Percentiles rank a stretch among this genome's conserved stretches.
phyloP scores from a whole-genome alignment of 352 stramenopile genomes.

The Phytophthora rubi region DNA sequence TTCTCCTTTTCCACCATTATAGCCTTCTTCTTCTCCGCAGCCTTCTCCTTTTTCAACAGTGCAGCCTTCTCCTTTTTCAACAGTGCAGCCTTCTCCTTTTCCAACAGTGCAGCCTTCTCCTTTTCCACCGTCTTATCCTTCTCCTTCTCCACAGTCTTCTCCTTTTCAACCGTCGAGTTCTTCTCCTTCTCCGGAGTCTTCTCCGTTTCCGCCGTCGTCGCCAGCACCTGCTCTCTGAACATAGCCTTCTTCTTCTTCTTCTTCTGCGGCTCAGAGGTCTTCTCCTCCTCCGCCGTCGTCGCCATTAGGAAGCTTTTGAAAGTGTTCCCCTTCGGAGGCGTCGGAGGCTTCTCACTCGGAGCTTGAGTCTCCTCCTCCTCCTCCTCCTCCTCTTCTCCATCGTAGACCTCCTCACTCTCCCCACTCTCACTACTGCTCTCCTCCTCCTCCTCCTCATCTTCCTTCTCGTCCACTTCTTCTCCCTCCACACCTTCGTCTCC shows the following conservation, averaged over 20 bases:
- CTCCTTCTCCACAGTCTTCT: too few relatives aligned
- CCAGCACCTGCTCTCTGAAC: conserved; percentile 6
- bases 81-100: too few relatives aligned
- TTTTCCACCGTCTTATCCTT: too few relatives aligned
- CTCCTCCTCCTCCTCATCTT: conserved; percentile 4
- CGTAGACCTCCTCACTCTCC: conserved; percentile 1
- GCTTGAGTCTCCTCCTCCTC: not conserved
- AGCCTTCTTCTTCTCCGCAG: not conserved
- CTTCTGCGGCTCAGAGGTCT: not conserved
- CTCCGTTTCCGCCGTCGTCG: not conserved
- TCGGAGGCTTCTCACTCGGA: conserved; percentile 2
- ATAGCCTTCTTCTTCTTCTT: conserved; percentile 12
- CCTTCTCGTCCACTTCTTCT: not conserved
- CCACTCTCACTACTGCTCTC: conserved; percentile 2
- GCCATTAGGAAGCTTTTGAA: not conserved
- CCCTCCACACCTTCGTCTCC: not conserved
- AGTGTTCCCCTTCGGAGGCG: not conserved
- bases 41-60: too few relatives aligned
- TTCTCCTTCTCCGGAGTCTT: too few relatives aligned
- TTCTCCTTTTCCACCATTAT: not conserved
- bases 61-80: too few relatives aligned
- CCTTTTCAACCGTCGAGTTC: too few relatives aligned
- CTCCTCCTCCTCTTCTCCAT: not conserved
- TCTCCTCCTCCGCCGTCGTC: not conserved
- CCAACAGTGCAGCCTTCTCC: too few relatives aligned